Evolutionary conservation across 805 yeast genomes (phyloP).

Genomic region (Hermanozyma aechmeae): DNA sequence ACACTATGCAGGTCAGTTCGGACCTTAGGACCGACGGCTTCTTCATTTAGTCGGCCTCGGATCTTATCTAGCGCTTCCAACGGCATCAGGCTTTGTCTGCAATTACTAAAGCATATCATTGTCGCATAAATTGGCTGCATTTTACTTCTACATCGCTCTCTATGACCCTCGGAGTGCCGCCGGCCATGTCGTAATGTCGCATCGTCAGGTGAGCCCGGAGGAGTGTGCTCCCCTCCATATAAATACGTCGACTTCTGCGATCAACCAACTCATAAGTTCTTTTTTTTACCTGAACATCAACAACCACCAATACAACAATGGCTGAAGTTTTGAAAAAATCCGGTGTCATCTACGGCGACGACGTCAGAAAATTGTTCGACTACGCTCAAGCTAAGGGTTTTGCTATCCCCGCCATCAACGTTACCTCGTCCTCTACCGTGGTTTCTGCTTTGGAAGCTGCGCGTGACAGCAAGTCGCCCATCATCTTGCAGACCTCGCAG

Average conservation of each 20-base stretch:
- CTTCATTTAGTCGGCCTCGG: too few relatives aligned
- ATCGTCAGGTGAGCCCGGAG: background rate
- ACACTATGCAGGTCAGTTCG: too few relatives aligned
- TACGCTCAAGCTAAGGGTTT: conserved; percentile 90
- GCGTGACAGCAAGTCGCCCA: conserved; percentile 63
- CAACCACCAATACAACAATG: conserved; percentile 4
- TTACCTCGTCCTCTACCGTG: conserved; percentile 94
- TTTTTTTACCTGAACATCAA: background rate
- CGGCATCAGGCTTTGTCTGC: too few relatives aligned
- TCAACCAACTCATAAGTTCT: background rate
- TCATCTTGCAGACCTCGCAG: conserved; percentile 92
- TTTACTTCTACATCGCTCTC: too few relatives aligned
- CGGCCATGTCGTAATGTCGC: too few relatives aligned
- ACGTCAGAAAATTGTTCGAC: conserved; percentile 76
- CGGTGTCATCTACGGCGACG: conserved; percentile 99
- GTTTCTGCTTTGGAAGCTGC: conserved; percentile 42
- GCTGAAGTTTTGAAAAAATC: conserved; percentile 51
- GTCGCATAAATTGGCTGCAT: background rate
- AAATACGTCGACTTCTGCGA: background rate
- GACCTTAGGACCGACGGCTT: too few relatives aligned
- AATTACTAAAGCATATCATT: too few relatives aligned
- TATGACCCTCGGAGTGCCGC: too few relatives aligned
- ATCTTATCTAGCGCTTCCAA: too few relatives aligned
- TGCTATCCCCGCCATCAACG: conserved; percentile 98
- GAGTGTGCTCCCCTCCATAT: background rate